Evolutionary conservation across 148 eudicot species (phyloP).

Genomic region (Amaranthus cruentus): DNA sequence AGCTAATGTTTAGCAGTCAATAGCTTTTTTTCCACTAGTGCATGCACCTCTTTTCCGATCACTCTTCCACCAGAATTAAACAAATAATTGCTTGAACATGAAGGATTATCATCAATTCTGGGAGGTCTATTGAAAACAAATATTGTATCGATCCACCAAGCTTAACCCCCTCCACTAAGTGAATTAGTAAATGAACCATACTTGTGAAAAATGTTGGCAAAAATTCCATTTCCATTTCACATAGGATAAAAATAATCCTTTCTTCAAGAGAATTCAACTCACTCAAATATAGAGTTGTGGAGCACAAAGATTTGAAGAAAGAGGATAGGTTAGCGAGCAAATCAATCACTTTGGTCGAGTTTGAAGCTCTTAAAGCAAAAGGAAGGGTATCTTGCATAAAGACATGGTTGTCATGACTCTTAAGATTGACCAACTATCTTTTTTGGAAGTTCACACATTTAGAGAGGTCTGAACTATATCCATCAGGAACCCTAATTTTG

Average conservation of each 20-base stretch:
- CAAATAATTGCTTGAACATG: neutral
- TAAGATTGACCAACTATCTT: conserved; percentile 1
- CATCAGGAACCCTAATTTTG: conserved; percentile 12
- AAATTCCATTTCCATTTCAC: no score
- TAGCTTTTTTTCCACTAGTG: no score
- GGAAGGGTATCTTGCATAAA: conserved; percentile 19
- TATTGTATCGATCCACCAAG: no score
- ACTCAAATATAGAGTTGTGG: no score
- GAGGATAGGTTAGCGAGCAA: neutral
- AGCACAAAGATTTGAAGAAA: no score
- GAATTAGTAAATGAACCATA: no score
- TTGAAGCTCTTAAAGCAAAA: conserved; percentile 7
- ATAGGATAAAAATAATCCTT: no score
- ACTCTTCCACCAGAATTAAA: neutral
- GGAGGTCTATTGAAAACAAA: no score
- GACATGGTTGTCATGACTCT: conserved; percentile 22
- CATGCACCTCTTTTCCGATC: neutral
- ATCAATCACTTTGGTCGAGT: neutral
- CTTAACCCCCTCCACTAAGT: no score
- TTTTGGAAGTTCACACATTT: conserved; percentile 19
- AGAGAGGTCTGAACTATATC: conserved; percentile 5
- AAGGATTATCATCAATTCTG: neutral
- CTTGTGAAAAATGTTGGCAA: no score
- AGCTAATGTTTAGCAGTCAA: no score
- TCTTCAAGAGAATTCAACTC: no score